Evolutionary conservation across 306 rosid species (phyloP), one percentile per base, ranked within the genome.

Genomic region (Purshia tridentata): DNA sequence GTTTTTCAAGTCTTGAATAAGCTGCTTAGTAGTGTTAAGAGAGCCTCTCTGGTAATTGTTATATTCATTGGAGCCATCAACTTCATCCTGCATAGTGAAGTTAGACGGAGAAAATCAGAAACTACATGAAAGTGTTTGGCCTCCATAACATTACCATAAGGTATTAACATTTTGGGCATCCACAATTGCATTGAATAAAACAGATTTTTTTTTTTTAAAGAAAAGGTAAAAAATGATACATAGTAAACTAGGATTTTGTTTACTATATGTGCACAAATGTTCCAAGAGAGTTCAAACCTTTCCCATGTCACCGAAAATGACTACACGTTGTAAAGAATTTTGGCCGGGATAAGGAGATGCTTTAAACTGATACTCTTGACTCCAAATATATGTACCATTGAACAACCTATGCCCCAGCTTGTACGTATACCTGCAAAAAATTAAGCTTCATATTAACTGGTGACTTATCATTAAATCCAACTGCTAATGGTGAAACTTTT

Each of bases 281-380:
- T 56, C 14, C 16, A 65, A 56, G 19, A 20, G 68, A 45, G 67
- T 64, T 67, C 82, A 71, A 74, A 91, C 96, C 96, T 91, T 91
- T 78, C 96, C 97, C 96, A 91, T 84, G 80, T 91, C 97, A 56
- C 96, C 97, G 40, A 91, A 89, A 84, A 91, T 86, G 85, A 91
- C 88, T 48, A 89, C 90, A 19, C 84, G 89, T 51, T 89, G 97
- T 61, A 81, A 49, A 10, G 97, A 91, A 73, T 91, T 87, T 86
- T 91, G 91, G 65, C 97, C 92, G 18, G 96, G 97, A 84, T 82
- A 91, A 73, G 97, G 97, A 65, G 96, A 69, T 70, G 96, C 79
- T 83, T 78, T 84, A 82, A 91, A 91, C 49, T 83, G 86, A 81
- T 91, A 84, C n/a, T 63, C 65, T 67, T 73, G 73, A 81, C 96